Conservation (phyloP, 805 yeast genomes). For the Metahyphopichia silvanorum region DNA sequence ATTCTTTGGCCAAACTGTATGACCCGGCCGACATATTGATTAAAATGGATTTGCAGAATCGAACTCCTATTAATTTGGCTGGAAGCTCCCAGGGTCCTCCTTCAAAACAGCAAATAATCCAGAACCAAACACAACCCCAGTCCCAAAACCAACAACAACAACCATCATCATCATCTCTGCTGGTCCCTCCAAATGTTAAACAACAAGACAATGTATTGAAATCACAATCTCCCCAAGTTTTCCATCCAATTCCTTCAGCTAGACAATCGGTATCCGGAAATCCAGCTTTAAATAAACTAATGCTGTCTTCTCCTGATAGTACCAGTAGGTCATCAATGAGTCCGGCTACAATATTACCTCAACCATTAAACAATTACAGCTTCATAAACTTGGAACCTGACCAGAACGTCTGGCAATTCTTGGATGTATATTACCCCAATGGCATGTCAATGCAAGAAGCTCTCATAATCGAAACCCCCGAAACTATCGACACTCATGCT, state of each 20-base stretch:
- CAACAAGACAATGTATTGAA: background rate
- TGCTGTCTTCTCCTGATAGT: conserved; percentile 2
- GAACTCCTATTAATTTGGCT: conserved; percentile 4
- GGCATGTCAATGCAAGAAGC: conserved; percentile 71
- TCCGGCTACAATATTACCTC: conserved; percentile 10
- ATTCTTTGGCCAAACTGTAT: conserved; percentile 54
- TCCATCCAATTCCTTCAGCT: conserved; percentile 1
- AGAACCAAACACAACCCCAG: conserved; percentile 1
- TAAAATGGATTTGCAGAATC: conserved; percentile 22
- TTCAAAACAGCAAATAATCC: conserved; percentile 4
- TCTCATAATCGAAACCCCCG: conserved; percentile 53
- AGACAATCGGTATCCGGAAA: conserved; percentile 1
- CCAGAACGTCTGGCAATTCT: conserved; percentile 50
- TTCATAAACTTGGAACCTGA: conserved; percentile 52
- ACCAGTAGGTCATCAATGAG: background rate
- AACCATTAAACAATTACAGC: background rate
- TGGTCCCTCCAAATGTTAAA: too few relatives aligned
- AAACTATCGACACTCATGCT: background rate
- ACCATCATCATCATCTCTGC: conserved; percentile 1
- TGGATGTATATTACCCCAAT: conserved; percentile 60
- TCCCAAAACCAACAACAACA: background rate
- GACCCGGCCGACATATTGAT: conserved; percentile 69
- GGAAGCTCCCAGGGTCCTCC: conserved; percentile 9
- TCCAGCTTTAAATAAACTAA: background rate
- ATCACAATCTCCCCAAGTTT: background rate